Base-by-base conservation (phyloP, 2,329 filamentous ascomycete species). In the Stemphylium vesicarium region DNA sequence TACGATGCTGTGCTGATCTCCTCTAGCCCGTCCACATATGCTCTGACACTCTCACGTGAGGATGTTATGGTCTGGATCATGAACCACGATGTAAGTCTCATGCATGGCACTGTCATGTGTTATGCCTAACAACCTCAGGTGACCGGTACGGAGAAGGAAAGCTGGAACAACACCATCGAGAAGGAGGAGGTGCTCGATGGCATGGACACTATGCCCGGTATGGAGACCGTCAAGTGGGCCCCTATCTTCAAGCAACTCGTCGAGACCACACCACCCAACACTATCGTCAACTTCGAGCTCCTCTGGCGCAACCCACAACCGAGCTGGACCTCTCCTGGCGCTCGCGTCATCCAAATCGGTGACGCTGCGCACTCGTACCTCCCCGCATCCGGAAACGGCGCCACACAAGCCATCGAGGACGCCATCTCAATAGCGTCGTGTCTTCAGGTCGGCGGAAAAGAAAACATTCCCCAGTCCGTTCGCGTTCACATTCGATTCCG, bases 41-140 rank as follows among this genome's bases (percentile, higher is more conserved):
- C 77, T 15, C 66, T 81, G 47, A 80, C 78, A 1, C 60, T 81
- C 29, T 79, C 76, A 8, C 73, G 79, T 7, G 75, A 77, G 12
- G 79, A 81, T 62, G 76, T 77, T 29, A 79, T 80, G 75, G 79
- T 81, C 18, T 81, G 78, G 78, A 80, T 81, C 65, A 77, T 81
- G 72, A 81, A 81, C 64, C 78, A 80, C 67, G 78, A 80, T 58
- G 78, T 74, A 59, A 60, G 70, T 39, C n/a, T 31, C 26, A 24
- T 18, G 3, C 18, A 18, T 15, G 4, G 18, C 22, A 6, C 15
- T 51, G 18, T 32, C 15, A 33, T 8, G 11, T 38, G 24, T 6
- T 4, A 16, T 8, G 13, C 11, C 57, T 71, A 48, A 71, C 35
- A 18, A 1, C 9, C 9, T n/a, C 20, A 78, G 75, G 75, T 76